phyloP scores from a whole-genome alignment of 805 yeast genomes.

The Saturnispora saitoi region DNA sequence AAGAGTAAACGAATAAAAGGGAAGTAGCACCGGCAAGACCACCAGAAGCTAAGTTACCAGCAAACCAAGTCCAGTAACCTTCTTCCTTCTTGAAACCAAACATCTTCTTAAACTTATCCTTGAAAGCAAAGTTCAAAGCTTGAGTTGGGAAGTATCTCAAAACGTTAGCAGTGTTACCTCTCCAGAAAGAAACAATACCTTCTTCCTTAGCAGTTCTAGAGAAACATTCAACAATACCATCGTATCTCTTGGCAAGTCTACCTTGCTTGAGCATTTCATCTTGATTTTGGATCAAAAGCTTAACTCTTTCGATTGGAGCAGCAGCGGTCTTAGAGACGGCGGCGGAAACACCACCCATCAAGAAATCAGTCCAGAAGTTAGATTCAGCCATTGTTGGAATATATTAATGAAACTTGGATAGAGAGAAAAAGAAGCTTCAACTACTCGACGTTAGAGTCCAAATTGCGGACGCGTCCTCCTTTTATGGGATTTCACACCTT shows the following conservation, averaged over 20 bases:
- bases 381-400: constrained; percentile 26
- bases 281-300: constrained; percentile 93
- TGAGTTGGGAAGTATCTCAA: constrained; percentile 99
- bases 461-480: constrained; percentile 2
- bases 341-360: constrained; percentile 99
- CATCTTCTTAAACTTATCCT: constrained; percentile 91
- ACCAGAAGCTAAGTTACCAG: constrained; percentile 98
- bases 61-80: constrained; percentile 88
- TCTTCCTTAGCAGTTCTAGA: constrained; percentile 88
- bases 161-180: constrained; percentile 99
- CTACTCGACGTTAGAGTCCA: neutral
- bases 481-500: neutral
- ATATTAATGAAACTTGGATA: constrained; percentile 9
- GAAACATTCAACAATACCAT: constrained; percentile 92
- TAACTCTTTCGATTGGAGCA: constrained; percentile 96
- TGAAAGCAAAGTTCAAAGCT: constrained; percentile 97
- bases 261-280: constrained; percentile 98
- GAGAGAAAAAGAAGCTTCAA: constrained; percentile 12
- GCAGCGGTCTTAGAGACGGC: constrained; percentile 97
- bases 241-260: constrained; percentile 77
- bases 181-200: constrained; percentile 93
- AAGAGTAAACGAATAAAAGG: constrained; percentile 86
- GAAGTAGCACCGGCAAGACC: constrained; percentile 98
- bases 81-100: constrained; percentile 97
- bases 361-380: constrained; percentile 55